A percentile compares a stretch with the other conserved stretches of the same genome.
These are phyloP conservation scores for Rosa lucieae DNA, from an alignment of 306 rosid species.

Conservation along the genomic window DNA sequence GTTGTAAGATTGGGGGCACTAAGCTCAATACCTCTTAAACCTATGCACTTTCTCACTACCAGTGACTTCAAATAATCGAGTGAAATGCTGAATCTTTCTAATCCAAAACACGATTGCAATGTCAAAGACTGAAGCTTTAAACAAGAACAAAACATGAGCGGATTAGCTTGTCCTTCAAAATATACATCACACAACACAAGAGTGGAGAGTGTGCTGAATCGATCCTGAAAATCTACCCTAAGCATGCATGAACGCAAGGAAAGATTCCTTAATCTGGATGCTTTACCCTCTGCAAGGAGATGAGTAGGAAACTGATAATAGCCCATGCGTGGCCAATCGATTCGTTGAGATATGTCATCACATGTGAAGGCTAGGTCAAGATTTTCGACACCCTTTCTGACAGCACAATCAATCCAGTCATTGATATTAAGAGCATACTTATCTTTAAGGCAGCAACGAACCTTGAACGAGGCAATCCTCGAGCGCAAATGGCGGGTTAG, in stretches of 20 bases:
- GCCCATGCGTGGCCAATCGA: neutral
- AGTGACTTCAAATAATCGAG: neutral
- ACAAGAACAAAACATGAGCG: constrained; percentile 3
- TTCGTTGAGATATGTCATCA: neutral
- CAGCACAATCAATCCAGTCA: constrained; percentile 4
- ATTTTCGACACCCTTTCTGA: constrained; percentile 7
- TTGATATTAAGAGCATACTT: neutral
- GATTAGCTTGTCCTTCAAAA: constrained; percentile 3
- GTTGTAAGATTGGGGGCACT: neutral
- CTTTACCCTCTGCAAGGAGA: neutral
- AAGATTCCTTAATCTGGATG: constrained; percentile 4
- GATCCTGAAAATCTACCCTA: constrained; percentile 4
- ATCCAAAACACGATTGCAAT: constrained; percentile 18
- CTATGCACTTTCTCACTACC: neutral
- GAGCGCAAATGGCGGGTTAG: neutral
- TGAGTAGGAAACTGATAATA: constrained; percentile 6
- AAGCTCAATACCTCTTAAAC: constrained; percentile 6
- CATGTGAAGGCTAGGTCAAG: constrained; percentile 7
- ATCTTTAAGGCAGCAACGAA: constrained; percentile 3
- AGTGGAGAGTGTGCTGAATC: constrained; percentile 7
- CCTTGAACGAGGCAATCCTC: constrained; percentile 12
- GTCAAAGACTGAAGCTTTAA: constrained; percentile 8
- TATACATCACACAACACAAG: constrained; percentile 9
- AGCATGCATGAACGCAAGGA: constrained; percentile 3
- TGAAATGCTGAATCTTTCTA: neutral